Percentiles rank a stretch among this genome's conserved stretches.
Conservation (phyloP, 2,329 filamentous ascomycete species). For the Stagonosporopsis chrysanthemi region DNA sequence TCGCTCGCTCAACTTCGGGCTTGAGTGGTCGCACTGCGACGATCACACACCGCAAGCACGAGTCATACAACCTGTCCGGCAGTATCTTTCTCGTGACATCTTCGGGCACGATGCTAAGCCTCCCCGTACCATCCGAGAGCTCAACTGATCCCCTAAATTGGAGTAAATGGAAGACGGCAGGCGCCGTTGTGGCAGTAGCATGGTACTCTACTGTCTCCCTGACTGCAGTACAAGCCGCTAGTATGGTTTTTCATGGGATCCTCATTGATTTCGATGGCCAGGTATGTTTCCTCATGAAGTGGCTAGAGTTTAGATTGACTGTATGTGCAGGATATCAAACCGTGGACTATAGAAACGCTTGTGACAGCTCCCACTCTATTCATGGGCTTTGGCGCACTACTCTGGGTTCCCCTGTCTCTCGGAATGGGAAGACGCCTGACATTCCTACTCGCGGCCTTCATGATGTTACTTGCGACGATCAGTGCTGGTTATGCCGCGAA, state of each 20-base stretch:
- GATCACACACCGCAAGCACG: conserved; percentile 24
- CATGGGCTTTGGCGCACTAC: conserved; percentile 47
- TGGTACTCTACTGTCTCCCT: conserved; percentile 26
- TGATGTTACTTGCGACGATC: conserved; percentile 38
- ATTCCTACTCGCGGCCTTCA: conserved; percentile 40
- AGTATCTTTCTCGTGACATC: conserved; percentile 37
- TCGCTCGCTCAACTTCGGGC: background rate
- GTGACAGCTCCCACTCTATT: conserved; percentile 42
- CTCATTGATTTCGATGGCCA: conserved; percentile 18
- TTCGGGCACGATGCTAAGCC: conserved; percentile 30
- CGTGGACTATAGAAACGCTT: conserved; percentile 37
- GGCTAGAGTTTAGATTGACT: background rate
- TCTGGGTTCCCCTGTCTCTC: conserved; percentile 51
- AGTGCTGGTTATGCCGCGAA: conserved; percentile 35
- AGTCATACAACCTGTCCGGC: conserved; percentile 37
- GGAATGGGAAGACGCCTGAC: conserved; percentile 50
- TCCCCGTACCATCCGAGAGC: conserved; percentile 37
- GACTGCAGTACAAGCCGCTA: conserved; percentile 29
- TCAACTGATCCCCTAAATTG: conserved; percentile 36
- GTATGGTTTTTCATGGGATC: conserved; percentile 26
- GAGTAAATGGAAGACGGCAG: conserved; percentile 30
- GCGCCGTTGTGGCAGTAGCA: conserved; percentile 27
- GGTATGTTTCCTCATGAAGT: conserved; percentile 15
- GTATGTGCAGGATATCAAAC: conserved; percentile 24
- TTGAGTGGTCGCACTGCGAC: background rate